Percentiles rank a stretch among this genome's conserved stretches.
Conservation (phyloP, 306 rosid genomes). For the Chamaecrista fasciculata region DNA sequence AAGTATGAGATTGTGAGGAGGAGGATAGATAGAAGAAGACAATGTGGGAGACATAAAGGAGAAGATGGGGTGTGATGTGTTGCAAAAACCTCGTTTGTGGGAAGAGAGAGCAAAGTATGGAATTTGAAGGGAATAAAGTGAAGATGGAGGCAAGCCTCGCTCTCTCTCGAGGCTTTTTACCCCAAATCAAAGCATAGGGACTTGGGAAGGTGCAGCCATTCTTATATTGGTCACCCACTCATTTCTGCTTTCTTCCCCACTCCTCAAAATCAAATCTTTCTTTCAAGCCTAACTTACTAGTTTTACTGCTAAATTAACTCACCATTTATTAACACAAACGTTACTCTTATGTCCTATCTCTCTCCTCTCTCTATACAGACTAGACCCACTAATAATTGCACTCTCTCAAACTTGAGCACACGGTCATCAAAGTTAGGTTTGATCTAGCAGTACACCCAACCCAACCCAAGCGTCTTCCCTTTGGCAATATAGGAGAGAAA, state of each 20-base stretch:
- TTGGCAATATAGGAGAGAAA: conserved; percentile 34
- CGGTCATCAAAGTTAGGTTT: conserved; percentile 47
- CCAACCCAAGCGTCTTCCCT: conserved; percentile 23
- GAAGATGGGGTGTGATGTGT: conserved; percentile 32
- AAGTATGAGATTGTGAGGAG: conserved; percentile 40
- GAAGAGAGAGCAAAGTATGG: conserved; percentile 60
- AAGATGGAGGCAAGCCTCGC: conserved; percentile 46
- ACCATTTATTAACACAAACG: no score
- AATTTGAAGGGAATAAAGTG: conserved; percentile 80
- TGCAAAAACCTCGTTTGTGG: conserved; percentile 57
- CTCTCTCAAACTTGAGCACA: conserved; percentile 35
- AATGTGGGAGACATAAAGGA: conserved; percentile 49
- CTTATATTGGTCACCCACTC: conserved; percentile 56
- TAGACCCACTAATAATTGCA: conserved; percentile 4
- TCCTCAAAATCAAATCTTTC: no score
- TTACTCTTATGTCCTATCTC: no score
- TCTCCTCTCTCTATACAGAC: conserved; percentile 24
- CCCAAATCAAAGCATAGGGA: conserved; percentile 70
- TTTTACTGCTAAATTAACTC: no score
- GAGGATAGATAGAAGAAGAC: conserved; percentile 43
- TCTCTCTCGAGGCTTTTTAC: conserved; percentile 53
- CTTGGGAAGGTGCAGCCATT: conserved; percentile 33
- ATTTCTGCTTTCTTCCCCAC: conserved; percentile 17
- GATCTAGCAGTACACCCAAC: conserved; percentile 29
- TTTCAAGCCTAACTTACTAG: no score